Percentiles rank a stretch among this genome's conserved stretches.
Conservation (phyloP, 2,329 filamentous ascomycete genomes). For the Penicillium fuscoglaucum region DNA sequence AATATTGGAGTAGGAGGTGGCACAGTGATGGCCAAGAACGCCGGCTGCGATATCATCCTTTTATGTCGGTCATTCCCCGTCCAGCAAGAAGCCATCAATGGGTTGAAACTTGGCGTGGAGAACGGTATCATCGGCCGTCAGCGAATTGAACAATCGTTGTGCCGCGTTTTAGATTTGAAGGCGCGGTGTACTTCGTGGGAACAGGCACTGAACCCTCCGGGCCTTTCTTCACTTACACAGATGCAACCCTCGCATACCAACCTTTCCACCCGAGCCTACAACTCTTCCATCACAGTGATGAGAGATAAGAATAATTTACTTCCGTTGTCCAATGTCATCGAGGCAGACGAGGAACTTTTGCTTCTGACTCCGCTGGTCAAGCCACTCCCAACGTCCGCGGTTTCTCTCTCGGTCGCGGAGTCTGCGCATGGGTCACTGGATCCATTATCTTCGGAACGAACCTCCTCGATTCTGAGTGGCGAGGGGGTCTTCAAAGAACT, state of each 20-base stretch:
- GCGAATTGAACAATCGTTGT: constrained; percentile 76
- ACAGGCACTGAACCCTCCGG: constrained; percentile 83
- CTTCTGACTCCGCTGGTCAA: constrained; percentile 87
- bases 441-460: constrained; percentile 58
- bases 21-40: constrained; percentile 95
- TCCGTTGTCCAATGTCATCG: constrained; percentile 77
- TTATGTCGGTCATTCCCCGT: constrained; percentile 85
- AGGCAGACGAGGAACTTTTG: constrained; percentile 83
- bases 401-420: constrained; percentile 67
- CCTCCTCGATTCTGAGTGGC: constrained; percentile 76
- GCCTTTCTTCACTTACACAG: constrained; percentile 71
- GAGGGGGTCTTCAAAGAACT: constrained; percentile 91
- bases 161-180: constrained; percentile 78
- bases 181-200: constrained; percentile 85
- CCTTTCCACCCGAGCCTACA: constrained; percentile 83
- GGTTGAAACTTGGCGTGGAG: constrained; percentile 83
- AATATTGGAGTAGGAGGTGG: constrained; percentile 97
- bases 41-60: constrained; percentile 88
- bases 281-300: constrained; percentile 88
- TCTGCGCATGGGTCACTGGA: constrained; percentile 49
- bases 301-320: constrained; percentile 83
- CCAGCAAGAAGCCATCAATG: constrained; percentile 88
- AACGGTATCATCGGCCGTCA: constrained; percentile 84
- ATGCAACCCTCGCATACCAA: constrained; percentile 80
- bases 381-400: constrained; percentile 83